A percentile compares a stretch with the other conserved stretches of the same genome.
These are phyloP conservation scores for Naganishia vishniacii DNA, from an alignment of 768 basidiomycete genomes.

Conservation along the genomic window DNA sequence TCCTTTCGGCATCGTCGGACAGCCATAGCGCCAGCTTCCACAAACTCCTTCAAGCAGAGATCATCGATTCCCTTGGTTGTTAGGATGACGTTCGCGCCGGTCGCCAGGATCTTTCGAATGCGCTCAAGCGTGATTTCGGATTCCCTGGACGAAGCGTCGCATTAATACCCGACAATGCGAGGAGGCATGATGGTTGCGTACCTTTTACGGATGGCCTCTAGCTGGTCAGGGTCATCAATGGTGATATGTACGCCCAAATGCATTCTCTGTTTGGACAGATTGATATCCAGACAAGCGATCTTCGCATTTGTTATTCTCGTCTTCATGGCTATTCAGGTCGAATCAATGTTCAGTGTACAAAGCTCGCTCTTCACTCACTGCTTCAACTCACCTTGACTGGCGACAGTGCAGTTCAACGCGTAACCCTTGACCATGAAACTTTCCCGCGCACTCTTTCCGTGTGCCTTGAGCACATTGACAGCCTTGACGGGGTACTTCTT, in stretches of 20 bases:
- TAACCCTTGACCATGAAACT: slow-evolving; percentile 93
- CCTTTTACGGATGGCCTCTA: slow-evolving; percentile 92
- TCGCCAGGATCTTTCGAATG: slow-evolving; percentile 87
- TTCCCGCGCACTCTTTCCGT: slow-evolving; percentile 90
- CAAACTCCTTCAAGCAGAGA: slow-evolving; percentile 94
- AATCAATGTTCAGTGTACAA: neutral
- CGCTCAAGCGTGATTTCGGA: slow-evolving; percentile 92
- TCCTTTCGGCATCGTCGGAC: slow-evolving; percentile 96
- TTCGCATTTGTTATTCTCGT: slow-evolving; percentile 86
- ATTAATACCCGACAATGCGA: neutral
- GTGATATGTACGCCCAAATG: slow-evolving; percentile 95
- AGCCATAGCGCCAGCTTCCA: slow-evolving; percentile 98
- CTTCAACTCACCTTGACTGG: slow-evolving; percentile 75
- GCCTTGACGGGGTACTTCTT: slow-evolving; percentile 99
- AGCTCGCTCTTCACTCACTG: neutral
- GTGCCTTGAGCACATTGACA: slow-evolving; percentile 95
- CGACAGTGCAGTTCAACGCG: slow-evolving; percentile 95
- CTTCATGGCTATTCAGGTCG: slow-evolving; percentile 74
- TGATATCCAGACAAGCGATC: slow-evolving; percentile 97
- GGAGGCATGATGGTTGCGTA: neutral
- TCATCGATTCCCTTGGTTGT: slow-evolving; percentile 99
- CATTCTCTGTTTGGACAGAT: slow-evolving; percentile 93
- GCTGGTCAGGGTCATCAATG: slow-evolving; percentile 89
- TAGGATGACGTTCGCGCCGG: slow-evolving; percentile 92
- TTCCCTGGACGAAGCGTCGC: slow-evolving; percentile 54